A percentile compares a stretch with the other conserved stretches of the same genome.
Evolutionary conservation across 495 filamentous ascomycete genomes (phyloP).

Genomic region (Podospora conica): DNA sequence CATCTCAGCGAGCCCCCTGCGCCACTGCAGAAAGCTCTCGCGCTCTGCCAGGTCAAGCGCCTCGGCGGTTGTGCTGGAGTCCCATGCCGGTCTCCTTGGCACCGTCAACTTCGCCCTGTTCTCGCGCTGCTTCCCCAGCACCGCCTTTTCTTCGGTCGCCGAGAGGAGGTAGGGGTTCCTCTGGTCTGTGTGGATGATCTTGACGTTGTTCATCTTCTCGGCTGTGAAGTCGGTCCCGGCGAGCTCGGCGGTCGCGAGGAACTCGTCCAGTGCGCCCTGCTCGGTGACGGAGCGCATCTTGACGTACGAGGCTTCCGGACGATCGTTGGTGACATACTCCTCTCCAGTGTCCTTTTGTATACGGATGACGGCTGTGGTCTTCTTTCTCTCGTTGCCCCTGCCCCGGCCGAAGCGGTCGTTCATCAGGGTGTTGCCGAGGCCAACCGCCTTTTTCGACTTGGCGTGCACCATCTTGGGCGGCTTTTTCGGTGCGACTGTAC

Average conservation of each 20-base stretch:
- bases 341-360: constrained; percentile 56
- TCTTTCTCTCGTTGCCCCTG: constrained; percentile 60
- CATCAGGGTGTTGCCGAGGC: constrained; percentile 79
- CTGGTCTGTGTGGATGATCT: constrained; percentile 94
- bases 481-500: not conserved
- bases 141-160: constrained; percentile 72
- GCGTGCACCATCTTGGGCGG: constrained; percentile 69
- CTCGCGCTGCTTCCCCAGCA: constrained; percentile 72
- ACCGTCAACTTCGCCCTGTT: constrained; percentile 77
- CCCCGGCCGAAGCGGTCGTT: constrained; percentile 90
- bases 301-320: constrained; percentile 73
- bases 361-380: constrained; percentile 57
- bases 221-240: constrained; percentile 98
- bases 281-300: constrained; percentile 99
- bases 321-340: constrained; percentile 64
- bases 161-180: constrained; percentile 92
- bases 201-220: constrained; percentile 97
- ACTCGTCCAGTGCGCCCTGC: constrained; percentile 85
- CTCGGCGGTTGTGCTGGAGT: constrained; percentile 70
- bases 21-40: constrained; percentile 79
- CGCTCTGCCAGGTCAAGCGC: constrained; percentile 76
- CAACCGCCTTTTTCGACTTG: constrained; percentile 92
- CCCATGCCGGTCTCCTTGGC: constrained; percentile 84
- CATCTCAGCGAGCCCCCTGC: constrained; percentile 82
- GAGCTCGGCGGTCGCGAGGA: constrained; percentile 74